A percentile compares a stretch with the other conserved stretches of the same genome.
Conservation (phyloP, 306 rosid genomes). For the Pachyrhizus erosus region DNA sequence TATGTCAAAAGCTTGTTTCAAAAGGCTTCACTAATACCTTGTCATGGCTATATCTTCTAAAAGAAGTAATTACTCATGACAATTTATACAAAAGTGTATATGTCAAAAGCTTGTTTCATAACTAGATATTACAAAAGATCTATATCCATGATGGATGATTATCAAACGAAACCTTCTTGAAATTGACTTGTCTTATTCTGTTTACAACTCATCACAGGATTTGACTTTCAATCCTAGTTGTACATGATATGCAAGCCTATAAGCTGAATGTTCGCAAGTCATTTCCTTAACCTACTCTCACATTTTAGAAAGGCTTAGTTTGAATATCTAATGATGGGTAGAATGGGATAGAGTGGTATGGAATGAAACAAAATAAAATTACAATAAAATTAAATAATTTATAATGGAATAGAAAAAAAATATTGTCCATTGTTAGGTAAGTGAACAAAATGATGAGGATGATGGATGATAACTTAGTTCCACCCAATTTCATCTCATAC, state of each 20-base stretch:
- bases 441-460: not conserved
- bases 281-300: not conserved
- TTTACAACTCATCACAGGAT: not conserved
- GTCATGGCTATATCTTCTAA: conserved; percentile 2
- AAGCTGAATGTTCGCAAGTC: conserved; percentile 13
- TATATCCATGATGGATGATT: not conserved
- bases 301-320: not conserved
- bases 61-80: not conserved
- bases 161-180: not conserved
- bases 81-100: conserved; percentile 15
- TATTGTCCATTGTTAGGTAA: not conserved
- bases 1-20: conserved; percentile 1
- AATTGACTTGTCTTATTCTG: not conserved
- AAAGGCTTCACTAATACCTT: not conserved
- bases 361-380: not conserved
- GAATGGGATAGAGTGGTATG: not conserved
- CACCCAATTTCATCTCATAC: not conserved
- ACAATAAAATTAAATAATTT: not conserved
- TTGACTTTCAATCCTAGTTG: not conserved
- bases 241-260: conserved; percentile 10
- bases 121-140: conserved; percentile 16
- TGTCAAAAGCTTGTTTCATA: conserved; percentile 1
- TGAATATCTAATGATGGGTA: not conserved
- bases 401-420: not conserved
- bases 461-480: not conserved